A percentile compares a stretch with the other conserved stretches of the same genome.
Evolutionary conservation across 805 yeast species (phyloP).

Genomic region (Deakozyma indianensis): DNA sequence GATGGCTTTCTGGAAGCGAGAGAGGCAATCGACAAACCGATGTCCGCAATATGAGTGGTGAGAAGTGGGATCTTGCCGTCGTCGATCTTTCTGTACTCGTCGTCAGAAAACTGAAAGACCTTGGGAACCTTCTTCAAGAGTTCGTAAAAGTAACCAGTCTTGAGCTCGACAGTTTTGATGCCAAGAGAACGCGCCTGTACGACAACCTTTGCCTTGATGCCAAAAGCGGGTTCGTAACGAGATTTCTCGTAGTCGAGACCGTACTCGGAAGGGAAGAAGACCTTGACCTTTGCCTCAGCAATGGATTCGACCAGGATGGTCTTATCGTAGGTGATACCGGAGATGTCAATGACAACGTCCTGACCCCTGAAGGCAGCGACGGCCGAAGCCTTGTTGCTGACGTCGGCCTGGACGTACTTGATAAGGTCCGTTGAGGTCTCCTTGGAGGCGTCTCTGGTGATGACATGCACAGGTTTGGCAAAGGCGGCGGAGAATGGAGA

Average conservation of each 20-base stretch:
- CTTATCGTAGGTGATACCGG: slow-evolving; percentile 21
- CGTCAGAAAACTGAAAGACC: background rate
- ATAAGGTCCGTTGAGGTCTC: slow-evolving; percentile 16
- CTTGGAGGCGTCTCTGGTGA: slow-evolving; percentile 31
- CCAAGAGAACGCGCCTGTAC: slow-evolving; percentile 12
- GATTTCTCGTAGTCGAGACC: slow-evolving; percentile 28
- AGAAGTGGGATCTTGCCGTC: slow-evolving; percentile 7
- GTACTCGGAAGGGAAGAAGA: slow-evolving; percentile 48
- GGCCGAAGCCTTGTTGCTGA: slow-evolving; percentile 7
- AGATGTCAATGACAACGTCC: slow-evolving; percentile 37
- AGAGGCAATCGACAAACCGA: slow-evolving; percentile 15
- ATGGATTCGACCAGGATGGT: slow-evolving; percentile 28
- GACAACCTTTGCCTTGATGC: slow-evolving; percentile 7
- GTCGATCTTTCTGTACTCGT: slow-evolving; percentile 1
- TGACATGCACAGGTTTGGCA: slow-evolving; percentile 34
- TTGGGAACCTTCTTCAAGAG: slow-evolving; percentile 2
- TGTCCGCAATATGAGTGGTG: slow-evolving; percentile 11
- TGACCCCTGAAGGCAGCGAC: slow-evolving; percentile 26
- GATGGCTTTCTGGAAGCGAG: slow-evolving; percentile 9
- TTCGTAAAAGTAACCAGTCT: slow-evolving; percentile 12
- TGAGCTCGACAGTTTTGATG: slow-evolving; percentile 13
- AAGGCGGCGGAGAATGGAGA: slow-evolving; percentile 28
- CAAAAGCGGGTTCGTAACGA: slow-evolving; percentile 3
- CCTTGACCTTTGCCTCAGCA: slow-evolving; percentile 27
- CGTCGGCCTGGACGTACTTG: slow-evolving; percentile 5